Evolutionary conservation across 164 flowering plant species (phyloP).

Genomic region (Aristolochia contorta): DNA sequence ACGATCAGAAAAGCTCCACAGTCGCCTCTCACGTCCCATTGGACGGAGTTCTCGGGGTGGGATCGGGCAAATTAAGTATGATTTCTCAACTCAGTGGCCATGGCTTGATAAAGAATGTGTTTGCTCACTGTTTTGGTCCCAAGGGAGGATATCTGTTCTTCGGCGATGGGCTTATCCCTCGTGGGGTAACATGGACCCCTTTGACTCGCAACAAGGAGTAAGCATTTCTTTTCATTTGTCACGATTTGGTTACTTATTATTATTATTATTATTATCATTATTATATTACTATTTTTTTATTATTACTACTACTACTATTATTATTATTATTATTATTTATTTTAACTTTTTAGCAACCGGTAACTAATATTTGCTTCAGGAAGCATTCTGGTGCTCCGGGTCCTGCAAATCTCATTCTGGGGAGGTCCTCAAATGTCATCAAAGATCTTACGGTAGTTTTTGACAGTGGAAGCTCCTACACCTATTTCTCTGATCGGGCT

Average conservation of each 20-base stretch:
- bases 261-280: too few relatives aligned
- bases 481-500: constrained; percentile 53
- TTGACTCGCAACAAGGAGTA: constrained; percentile 47
- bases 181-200: constrained; percentile 57
- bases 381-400: constrained; percentile 78
- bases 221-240: not conserved
- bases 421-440: constrained; percentile 36
- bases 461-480: constrained; percentile 92
- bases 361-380: constrained; percentile 32
- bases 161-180: constrained; percentile 63
- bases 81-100: constrained; percentile 55
- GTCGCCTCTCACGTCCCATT: constrained; percentile 40
- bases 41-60: constrained; percentile 92
- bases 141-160: constrained; percentile 72
- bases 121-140: constrained; percentile 79
- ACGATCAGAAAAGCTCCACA: constrained; percentile 53
- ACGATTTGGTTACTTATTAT: too few relatives aligned
- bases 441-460: constrained; percentile 47
- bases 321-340: too few relatives aligned
- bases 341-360: too few relatives aligned
- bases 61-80: constrained; percentile 61
- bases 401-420: constrained; percentile 45
- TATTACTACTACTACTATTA: too few relatives aligned
- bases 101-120: constrained; percentile 51
- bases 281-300: too few relatives aligned